Evolutionary conservation across 768 basidiomycete species (phyloP), one percentile per base, ranked within the genome.

Genomic region (Mycena pura): DNA sequence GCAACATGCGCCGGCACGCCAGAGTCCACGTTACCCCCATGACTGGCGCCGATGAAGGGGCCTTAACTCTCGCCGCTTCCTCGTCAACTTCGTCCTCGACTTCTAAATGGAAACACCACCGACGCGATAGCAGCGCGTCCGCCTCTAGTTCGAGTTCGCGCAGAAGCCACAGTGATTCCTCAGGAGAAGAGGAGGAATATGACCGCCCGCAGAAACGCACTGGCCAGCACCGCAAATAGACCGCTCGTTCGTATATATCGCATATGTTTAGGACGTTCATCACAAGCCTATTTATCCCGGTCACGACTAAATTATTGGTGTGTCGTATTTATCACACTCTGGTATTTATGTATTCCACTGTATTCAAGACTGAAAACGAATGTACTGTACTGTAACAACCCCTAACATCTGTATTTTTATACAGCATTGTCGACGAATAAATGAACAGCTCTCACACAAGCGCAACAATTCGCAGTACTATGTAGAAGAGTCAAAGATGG

Each of bases 1-100:
- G 90, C 74, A 93, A 93, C 78, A 93, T 93, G 92, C 88, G 92
- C 63, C 82, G 92, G 57, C 92, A 93, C 73, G 86, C 91, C 60
- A 87, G 91, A 55, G 87, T 90, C 13, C 91, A 93, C 70, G 78
- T 74, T 25, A 57, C 50, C 11, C 80, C 76, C 36, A 60, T 51
- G 41, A 39, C 53, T 17, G 6, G 14, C 48, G 64, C 43, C 17
- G 55, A 48, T n/a, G 57, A 50, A 11, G 32, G 46, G 11, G 6
- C 50, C 7, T 49, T 57, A 5, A 21, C 58, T 36, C 55, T 45
- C 11, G 69, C 67, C 55, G 68, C 71, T 63, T 72, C 68, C 31
- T 69, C 58, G 62, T 60, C 70, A 41, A 64, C 67, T 21, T 57
- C 60, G 38, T 67, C 70, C 29, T 60, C 67, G 6, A 21, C 31